These are phyloP conservation scores for Ogataea dorogensis DNA, from an alignment of 805 yeast species.

Conservation along the genomic window DNA sequence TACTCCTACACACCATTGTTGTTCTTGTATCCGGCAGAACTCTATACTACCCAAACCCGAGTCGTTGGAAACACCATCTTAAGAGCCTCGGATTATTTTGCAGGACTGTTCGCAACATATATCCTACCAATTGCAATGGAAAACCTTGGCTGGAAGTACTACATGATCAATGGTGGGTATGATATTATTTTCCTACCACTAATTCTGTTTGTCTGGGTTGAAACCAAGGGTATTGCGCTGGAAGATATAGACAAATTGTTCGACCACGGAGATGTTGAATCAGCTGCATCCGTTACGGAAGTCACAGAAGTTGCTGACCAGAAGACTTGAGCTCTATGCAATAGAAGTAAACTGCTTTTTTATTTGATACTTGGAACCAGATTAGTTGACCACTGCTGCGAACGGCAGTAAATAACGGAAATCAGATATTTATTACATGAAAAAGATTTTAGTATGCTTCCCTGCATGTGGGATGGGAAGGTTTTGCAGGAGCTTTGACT, in stretches of 20 bases:
- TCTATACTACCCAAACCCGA: slow-evolving; percentile 29
- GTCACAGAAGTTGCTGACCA: too few relatives aligned
- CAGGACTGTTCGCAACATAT: slow-evolving; percentile 33
- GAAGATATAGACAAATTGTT: slow-evolving; percentile 11
- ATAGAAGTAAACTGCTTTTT: too few relatives aligned
- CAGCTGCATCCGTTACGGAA: background rate
- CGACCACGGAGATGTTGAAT: slow-evolving; percentile 3
- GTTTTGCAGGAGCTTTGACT: too few relatives aligned
- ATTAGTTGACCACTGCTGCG: too few relatives aligned
- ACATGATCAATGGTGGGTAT: slow-evolving; percentile 20
- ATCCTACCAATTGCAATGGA: slow-evolving; percentile 37
- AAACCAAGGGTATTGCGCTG: slow-evolving; percentile 26
- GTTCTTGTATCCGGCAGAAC: slow-evolving; percentile 45
- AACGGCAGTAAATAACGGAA: too few relatives aligned
- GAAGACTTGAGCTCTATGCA: too few relatives aligned
- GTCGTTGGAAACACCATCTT: slow-evolving; percentile 21
- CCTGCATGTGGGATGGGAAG: too few relatives aligned
- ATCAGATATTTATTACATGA: too few relatives aligned
- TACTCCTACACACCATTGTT: slow-evolving; percentile 47
- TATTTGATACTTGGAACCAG: too few relatives aligned
- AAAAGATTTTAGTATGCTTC: too few relatives aligned
- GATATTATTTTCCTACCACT: slow-evolving; percentile 31
- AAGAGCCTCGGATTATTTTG: slow-evolving; percentile 10
- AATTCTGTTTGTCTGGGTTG: slow-evolving; percentile 34
- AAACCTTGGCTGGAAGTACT: slow-evolving; percentile 36